These are phyloP conservation scores for Aspergillus nomiae DNA, from an alignment of 2,329 filamentous ascomycete genomes.

Conservation along the genomic window DNA sequence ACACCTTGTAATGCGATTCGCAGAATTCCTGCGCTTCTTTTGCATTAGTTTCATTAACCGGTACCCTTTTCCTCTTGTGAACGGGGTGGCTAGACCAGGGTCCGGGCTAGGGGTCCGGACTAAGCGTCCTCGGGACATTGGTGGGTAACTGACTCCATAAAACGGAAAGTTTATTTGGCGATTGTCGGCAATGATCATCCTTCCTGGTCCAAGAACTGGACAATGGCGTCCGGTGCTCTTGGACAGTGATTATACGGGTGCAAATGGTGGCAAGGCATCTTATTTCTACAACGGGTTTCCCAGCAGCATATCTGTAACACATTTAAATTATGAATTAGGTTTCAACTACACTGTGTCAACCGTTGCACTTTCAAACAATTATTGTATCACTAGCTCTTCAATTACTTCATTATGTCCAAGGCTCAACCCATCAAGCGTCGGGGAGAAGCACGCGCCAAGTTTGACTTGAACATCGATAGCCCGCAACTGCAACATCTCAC, in stretches of 20 bases:
- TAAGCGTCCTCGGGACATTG: background rate
- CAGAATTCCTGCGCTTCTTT: background rate
- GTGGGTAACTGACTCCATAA: background rate
- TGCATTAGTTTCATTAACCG: background rate
- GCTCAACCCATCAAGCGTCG: background rate
- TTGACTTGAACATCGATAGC: background rate
- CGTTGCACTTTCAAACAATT: background rate
- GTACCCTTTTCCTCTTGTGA: background rate
- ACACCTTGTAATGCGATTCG: background rate
- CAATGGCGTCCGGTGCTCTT: background rate
- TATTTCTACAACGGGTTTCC: background rate
- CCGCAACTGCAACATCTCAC: constrained; percentile 7
- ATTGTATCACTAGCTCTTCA: background rate
- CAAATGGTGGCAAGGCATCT: background rate
- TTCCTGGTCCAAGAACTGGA: background rate
- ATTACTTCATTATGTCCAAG: background rate
- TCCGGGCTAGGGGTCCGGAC: background rate
- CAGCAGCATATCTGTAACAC: background rate
- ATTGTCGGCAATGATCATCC: background rate
- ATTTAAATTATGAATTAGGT: background rate
- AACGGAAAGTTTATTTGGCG: background rate
- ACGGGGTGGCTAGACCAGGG: background rate
- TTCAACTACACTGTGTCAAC: background rate
- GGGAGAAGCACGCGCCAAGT: background rate
- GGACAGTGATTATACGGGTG: background rate